Conservation (phyloP, 805 yeast species). For the Spathaspora sp. region DNA sequence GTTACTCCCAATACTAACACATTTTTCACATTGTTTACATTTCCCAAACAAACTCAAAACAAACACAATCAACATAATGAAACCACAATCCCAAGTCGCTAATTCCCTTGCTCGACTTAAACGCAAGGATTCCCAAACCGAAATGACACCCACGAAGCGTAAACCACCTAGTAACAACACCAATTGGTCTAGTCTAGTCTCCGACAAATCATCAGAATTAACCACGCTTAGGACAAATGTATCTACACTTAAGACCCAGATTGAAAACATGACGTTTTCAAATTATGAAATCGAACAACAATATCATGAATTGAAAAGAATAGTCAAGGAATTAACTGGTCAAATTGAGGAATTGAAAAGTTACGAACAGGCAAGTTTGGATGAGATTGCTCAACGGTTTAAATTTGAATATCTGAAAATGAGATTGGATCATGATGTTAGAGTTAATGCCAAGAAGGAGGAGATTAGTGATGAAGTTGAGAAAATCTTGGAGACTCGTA, state of each 20-base stretch:
- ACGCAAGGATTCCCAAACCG: background rate
- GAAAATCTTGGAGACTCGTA: slow-evolving; percentile 18
- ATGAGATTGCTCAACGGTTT: slow-evolving; percentile 20
- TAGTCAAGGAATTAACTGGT: slow-evolving; percentile 28
- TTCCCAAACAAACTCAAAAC: slow-evolving; percentile 1
- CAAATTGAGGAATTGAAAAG: slow-evolving; percentile 27
- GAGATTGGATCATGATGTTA: slow-evolving; percentile 1
- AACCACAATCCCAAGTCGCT: background rate
- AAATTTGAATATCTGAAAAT: slow-evolving; percentile 1
- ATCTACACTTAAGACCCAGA: slow-evolving; percentile 26
- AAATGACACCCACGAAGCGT: background rate
- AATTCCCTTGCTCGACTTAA: background rate
- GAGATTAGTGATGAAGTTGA: slow-evolving; percentile 32
- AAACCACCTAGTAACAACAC: background rate
- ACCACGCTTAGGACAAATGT: background rate
- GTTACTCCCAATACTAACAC: too few relatives aligned
- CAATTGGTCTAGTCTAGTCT: background rate
- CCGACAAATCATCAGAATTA: background rate
- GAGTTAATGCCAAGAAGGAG: slow-evolving; percentile 19
- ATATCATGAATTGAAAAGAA: slow-evolving; percentile 33
- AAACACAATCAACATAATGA: background rate
- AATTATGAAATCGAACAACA: slow-evolving; percentile 22
- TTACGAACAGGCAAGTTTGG: slow-evolving; percentile 19
- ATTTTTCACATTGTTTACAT: slow-evolving; percentile 1
- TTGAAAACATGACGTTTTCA: slow-evolving; percentile 32